Evolutionary conservation across 2,329 filamentous ascomycete genomes (phyloP), one percentile per base, ranked within the genome.

Genomic region (Penicillium fuscoglaucum): DNA sequence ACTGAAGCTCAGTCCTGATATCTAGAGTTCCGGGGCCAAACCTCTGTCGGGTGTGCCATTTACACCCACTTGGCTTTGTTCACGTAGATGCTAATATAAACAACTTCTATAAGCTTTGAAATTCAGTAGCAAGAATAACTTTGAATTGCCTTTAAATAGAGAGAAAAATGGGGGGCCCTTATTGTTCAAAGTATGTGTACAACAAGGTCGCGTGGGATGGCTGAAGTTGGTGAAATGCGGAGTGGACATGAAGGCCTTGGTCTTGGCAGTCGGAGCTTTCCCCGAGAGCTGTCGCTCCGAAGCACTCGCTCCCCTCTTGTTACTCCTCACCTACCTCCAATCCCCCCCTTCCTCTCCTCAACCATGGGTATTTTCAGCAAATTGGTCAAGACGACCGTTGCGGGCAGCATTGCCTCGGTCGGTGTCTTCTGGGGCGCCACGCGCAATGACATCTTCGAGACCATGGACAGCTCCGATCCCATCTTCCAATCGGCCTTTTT

Each of bases 401-500:
- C 77, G 6, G 78, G 79, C 55, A 72, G 80, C 35, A 74, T 79
- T 21, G 80, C 82, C 62, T 80, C 82, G 15, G 73, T 80, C 33
- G 82, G 82, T 17, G 77, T 78, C 24, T 82, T 83, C 60, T 80
- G 83, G 51, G 83, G 81, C 59, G 78, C 82, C 59, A 83, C 82
- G 44, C 78, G 82, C 60, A 79, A 80, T 60, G 86, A 84, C 65
- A 80, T 77, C 40, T 77, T 88, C 67, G 76, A 85, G 67, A 80
- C 84, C 53, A 82, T 88, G 41, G 71, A 88, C 47, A 72, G 79
- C n/a, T 71, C 81, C 45, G 80, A 82, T 63, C 87, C 90, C 65
- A 82, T 90, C 65, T 88, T 86, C 80, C 78, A 78, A 54, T 83
- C 83, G 29, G 77, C 80, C 19, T 73, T 81, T 55, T 89, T 83